Evolutionary conservation across 768 basidiomycete genomes (phyloP).

Genomic region (Suillus subaureus): DNA sequence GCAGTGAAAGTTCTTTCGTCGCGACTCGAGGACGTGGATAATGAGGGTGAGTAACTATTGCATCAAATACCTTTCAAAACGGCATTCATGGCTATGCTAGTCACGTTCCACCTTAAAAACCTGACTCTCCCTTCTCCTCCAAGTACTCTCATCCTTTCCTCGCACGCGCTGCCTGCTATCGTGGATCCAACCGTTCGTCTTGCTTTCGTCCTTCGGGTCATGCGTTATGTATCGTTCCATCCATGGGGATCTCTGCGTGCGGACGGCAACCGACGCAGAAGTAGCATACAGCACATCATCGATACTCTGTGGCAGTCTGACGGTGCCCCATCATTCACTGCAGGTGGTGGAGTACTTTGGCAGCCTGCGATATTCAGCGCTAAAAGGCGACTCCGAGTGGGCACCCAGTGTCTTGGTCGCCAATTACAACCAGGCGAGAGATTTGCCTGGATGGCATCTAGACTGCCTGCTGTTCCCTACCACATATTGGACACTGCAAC

Average conservation of each 20-base stretch:
- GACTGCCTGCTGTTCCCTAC: constrained; percentile 50
- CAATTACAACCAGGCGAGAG: constrained; percentile 22
- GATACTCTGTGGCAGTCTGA: constrained; percentile 47
- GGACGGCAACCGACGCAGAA: constrained; percentile 55
- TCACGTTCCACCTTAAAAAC: constrained; percentile 42
- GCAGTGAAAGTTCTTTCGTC: constrained; percentile 40
- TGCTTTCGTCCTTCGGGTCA: constrained; percentile 52
- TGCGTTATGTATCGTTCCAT: constrained; percentile 71
- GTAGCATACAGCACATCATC: constrained; percentile 50
- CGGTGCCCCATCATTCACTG: constrained; percentile 41
- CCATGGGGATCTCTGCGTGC: constrained; percentile 77
- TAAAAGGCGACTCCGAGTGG: constrained; percentile 20
- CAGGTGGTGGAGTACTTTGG: constrained; percentile 69
- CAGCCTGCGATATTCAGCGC: constrained; percentile 47
- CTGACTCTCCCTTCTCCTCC: constrained; percentile 44
- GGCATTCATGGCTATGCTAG: constrained; percentile 31
- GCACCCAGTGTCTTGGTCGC: constrained; percentile 19
- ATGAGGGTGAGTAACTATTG: constrained; percentile 39
- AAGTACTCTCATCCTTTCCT: constrained; percentile 53
- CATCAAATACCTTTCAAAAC: not conserved
- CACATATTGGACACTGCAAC: constrained; percentile 30
- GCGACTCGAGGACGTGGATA: constrained; percentile 43
- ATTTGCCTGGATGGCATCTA: constrained; percentile 63
- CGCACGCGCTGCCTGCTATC: constrained; percentile 34
- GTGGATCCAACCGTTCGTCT: constrained; percentile 36